Percentiles rank a stretch among this genome's conserved stretches.
phyloP scores from a whole-genome alignment of 1,284 basidiomycete genomes.

The Hemileia vastatrix region DNA sequence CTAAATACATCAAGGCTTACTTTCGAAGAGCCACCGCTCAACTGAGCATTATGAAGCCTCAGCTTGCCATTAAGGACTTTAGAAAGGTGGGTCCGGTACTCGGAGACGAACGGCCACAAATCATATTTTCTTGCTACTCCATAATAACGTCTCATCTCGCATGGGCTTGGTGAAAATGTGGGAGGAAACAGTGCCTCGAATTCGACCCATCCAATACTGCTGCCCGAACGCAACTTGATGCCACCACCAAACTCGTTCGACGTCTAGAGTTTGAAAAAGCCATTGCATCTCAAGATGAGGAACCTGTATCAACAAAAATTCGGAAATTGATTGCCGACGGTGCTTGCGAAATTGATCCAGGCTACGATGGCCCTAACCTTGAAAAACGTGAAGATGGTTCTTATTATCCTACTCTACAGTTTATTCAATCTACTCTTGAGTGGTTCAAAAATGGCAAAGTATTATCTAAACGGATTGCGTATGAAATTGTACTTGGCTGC shows the following conservation, averaged over 20 bases:
- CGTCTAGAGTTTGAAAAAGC: slow-evolving; percentile 50
- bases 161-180: neutral
- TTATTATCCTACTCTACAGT: slow-evolving; percentile 64
- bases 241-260: slow-evolving; percentile 80
- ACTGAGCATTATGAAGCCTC: slow-evolving; percentile 76
- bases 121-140: neutral
- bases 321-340: slow-evolving; percentile 68
- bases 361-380: slow-evolving; percentile 61
- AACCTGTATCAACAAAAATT: slow-evolving; percentile 62
- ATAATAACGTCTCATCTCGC: neutral
- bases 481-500: slow-evolving; percentile 90
- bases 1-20: slow-evolving; percentile 83
- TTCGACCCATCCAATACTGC: slow-evolving; percentile 78
- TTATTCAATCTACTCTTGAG: slow-evolving; percentile 75
- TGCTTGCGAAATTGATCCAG: slow-evolving; percentile 53
- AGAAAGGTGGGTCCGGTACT: slow-evolving; percentile 52
- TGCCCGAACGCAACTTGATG: slow-evolving; percentile 68
- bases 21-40: slow-evolving; percentile 79
- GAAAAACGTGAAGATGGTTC: slow-evolving; percentile 25
- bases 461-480: slow-evolving; percentile 74
- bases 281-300: slow-evolving; percentile 78
- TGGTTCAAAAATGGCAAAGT: slow-evolving; percentile 87
- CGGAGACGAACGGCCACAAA: neutral
- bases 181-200: slow-evolving; percentile 52
- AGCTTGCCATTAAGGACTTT: slow-evolving; percentile 73